A percentile compares a stretch with the other conserved stretches of the same genome.
Conservation (phyloP, 257 asterid species). For the Coffea canephora region DNA sequence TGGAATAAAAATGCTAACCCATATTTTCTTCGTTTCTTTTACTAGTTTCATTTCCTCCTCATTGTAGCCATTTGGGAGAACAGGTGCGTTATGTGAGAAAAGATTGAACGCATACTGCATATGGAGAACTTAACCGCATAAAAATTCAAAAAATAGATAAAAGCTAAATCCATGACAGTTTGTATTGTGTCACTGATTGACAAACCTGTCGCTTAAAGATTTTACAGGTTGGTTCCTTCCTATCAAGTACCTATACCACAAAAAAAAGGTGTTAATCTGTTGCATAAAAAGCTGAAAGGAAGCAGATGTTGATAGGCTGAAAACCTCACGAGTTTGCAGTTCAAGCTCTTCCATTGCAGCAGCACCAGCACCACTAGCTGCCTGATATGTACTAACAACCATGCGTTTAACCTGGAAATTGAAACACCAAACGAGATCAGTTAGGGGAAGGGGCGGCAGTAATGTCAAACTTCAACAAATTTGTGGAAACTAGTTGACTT, state of each 20-base stretch:
- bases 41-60: conserved; percentile 99
- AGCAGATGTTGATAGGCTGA: conserved; percentile 8
- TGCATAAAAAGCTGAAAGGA: not conserved
- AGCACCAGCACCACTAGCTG: conserved; percentile 83
- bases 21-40: conserved; percentile 90
- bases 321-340: conserved; percentile 88
- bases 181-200: not conserved
- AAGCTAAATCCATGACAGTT: no score
- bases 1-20: conserved; percentile 49
- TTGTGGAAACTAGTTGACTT: not conserved
- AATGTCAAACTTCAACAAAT: not conserved
- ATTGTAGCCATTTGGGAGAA: conserved; percentile 86
- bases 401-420: conserved; percentile 43
- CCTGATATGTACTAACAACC: conserved; percentile 59
- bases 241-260: conserved; percentile 59
- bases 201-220: conserved; percentile 78
- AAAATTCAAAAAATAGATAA: not conserved
- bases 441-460: not conserved
- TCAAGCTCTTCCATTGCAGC: conserved; percentile 99
- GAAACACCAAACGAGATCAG: not conserved
- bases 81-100: conserved; percentile 93
- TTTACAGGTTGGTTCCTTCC: conserved; percentile 83
- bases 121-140: not conserved
- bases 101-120: conserved; percentile 96
- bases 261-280: conserved; percentile 4